A percentile compares a stretch with the other conserved stretches of the same genome.
Evolutionary conservation across 345 rosid genomes (phyloP).

Genomic region (Leavenworthia alabamica): DNA sequence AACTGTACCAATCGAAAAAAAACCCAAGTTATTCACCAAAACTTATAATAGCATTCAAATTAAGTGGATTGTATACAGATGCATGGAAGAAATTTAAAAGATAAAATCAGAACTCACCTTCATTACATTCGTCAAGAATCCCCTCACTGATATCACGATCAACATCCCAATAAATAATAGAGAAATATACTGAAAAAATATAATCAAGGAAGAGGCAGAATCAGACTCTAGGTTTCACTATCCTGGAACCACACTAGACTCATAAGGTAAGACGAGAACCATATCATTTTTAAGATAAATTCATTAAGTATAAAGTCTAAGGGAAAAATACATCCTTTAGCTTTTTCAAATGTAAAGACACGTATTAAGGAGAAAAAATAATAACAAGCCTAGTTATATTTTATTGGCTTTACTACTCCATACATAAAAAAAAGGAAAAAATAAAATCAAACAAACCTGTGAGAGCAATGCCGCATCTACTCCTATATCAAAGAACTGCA

Average conservation of each 20-base stretch:
- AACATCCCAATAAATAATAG: conserved; percentile 85
- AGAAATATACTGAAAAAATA: conserved; percentile 97
- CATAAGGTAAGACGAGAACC: background rate
- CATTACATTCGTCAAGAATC: conserved; percentile 86
- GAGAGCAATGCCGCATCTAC: conserved; percentile 80
- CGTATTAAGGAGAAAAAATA: background rate
- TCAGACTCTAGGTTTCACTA: too few relatives aligned
- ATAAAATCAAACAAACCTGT: conserved; percentile 50
- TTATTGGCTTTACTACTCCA: background rate
- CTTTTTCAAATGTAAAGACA: conserved; percentile 1
- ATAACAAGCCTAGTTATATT: background rate
- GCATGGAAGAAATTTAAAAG: background rate
- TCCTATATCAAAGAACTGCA: conserved; percentile 94
- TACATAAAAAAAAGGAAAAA: background rate
- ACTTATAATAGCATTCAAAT: conserved; percentile 14
- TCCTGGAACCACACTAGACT: background rate
- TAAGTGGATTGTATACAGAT: background rate
- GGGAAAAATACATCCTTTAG: background rate
- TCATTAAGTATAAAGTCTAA: background rate
- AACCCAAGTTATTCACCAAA: background rate
- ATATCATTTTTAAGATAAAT: background rate
- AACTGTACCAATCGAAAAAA: conserved; percentile 42
- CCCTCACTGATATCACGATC: conserved; percentile 86
- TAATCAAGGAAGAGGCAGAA: too few relatives aligned
- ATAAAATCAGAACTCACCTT: conserved; percentile 46